These are phyloP conservation scores for Fraxinus velutina DNA, from an alignment of 305 asterid species.

Conservation along the genomic window DNA sequence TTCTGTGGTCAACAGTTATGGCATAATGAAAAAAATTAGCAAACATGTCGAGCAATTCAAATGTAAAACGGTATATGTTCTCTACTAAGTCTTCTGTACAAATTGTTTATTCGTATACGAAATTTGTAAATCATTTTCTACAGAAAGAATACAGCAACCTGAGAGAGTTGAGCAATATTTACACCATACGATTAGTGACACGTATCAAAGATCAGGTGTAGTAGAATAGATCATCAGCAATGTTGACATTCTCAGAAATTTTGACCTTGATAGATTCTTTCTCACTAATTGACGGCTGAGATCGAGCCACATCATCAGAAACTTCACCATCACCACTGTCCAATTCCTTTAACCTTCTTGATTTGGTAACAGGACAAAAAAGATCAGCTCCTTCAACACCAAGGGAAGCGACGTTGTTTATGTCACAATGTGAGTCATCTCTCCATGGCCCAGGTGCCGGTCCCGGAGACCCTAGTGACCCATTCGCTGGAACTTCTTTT, in stretches of 20 bases:
- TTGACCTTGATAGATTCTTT: slow-evolving; percentile 20
- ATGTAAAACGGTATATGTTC: neutral
- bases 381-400: slow-evolving; percentile 53
- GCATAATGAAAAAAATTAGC: neutral
- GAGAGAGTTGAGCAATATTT: neutral
- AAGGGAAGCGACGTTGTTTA: slow-evolving; percentile 21
- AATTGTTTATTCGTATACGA: neutral
- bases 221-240: slow-evolving; percentile 67
- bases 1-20: neutral
- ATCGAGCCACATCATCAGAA: slow-evolving; percentile 20
- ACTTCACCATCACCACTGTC: slow-evolving; percentile 26
- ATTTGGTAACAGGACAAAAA: slow-evolving; percentile 38
- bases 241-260: slow-evolving; percentile 32
- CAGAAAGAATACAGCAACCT: neutral
- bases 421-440: slow-evolving; percentile 28
- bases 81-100: neutral
- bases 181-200: neutral
- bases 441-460: slow-evolving; percentile 15
- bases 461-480: slow-evolving; percentile 11
- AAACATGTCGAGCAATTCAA: neutral
- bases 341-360: slow-evolving; percentile 28
- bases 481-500: neutral
- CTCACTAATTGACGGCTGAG: neutral
- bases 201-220: slow-evolving; percentile 39
- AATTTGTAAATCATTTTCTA: neutral